A percentile compares a stretch with the other conserved stretches of the same genome.
These are phyloP conservation scores for Fusarium burgessii DNA, from an alignment of 2,329 filamentous ascomycete species.

Conservation along the genomic window DNA sequence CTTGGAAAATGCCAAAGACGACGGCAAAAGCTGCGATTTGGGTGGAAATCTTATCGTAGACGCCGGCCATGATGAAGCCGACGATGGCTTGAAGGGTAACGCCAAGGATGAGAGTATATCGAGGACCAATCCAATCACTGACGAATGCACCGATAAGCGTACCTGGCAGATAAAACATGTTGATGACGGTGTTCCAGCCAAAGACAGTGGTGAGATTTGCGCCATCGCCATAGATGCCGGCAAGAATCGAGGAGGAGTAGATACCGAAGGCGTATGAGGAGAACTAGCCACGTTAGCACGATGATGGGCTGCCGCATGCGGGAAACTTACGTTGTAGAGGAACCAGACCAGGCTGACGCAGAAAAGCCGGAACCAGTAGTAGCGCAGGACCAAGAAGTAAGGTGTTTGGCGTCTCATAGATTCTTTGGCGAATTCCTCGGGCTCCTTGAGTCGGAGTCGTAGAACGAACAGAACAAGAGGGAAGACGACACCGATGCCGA, in stretches of 20 bases:
- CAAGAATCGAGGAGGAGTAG: conserved; percentile 81
- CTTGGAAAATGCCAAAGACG: conserved; percentile 54
- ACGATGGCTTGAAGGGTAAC: conserved; percentile 80
- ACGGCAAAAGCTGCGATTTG: conserved; percentile 54
- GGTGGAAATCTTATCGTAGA: conserved; percentile 77
- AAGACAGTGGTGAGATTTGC: conserved; percentile 80
- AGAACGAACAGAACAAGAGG: conserved; percentile 78
- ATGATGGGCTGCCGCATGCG: accelerated
- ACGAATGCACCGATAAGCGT: conserved; percentile 81
- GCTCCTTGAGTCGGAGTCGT: conserved; percentile 80
- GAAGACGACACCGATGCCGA: conserved; percentile 84
- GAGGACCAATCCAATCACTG: conserved; percentile 83
- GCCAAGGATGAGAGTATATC: conserved; percentile 77
- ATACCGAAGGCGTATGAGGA: conserved; percentile 87
- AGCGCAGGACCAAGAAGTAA: conserved; percentile 67
- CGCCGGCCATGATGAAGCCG: conserved; percentile 89
- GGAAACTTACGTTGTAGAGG: conserved; percentile 73
- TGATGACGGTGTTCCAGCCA: conserved; percentile 90
- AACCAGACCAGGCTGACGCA: conserved; percentile 85
- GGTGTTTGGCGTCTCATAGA: conserved; percentile 73
- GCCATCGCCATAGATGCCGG: conserved; percentile 68
- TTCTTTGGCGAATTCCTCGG: conserved; percentile 79
- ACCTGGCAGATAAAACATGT: conserved; percentile 89
- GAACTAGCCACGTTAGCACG: conserved; percentile 61
- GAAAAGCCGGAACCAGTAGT: conserved; percentile 79